Percentiles rank a stretch among this genome's conserved stretches.
Evolutionary conservation across 306 rosid species (phyloP).

Genomic region (Ceratonia siliqua): DNA sequence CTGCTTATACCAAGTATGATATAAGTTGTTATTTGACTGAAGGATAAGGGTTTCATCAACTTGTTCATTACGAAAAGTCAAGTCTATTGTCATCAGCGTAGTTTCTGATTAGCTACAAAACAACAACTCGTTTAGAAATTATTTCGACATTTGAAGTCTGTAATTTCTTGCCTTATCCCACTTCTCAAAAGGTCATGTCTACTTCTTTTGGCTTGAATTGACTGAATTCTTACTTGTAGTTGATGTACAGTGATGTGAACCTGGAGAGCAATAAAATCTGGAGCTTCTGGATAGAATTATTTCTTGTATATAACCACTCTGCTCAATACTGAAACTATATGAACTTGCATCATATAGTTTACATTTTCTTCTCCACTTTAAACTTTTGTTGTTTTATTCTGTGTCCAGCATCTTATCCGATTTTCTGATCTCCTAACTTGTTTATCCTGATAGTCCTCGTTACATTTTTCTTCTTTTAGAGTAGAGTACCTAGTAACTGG

Average conservation of each 20-base stretch:
- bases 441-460: neutral
- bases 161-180: neutral
- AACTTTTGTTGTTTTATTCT: neutral
- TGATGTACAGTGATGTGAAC: neutral
- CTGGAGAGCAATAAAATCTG: neutral
- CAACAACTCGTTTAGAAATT: neutral
- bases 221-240: neutral
- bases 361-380: neutral
- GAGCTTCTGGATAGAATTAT: neutral
- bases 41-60: neutral
- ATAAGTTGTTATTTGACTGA: neutral
- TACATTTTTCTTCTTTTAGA: neutral
- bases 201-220: neutral
- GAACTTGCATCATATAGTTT: neutral
- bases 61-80: neutral
- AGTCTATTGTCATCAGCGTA: neutral
- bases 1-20: neutral
- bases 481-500: neutral
- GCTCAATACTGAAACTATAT: neutral
- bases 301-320: neutral
- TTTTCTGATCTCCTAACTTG: neutral
- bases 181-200: neutral
- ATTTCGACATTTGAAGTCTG: neutral
- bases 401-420: neutral
- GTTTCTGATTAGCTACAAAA: neutral